Evolutionary conservation across 192 early-diverging fungal genomes (phyloP), one percentile per base, ranked within the genome.

Genomic region (Fimicolochytrium jonesii): DNA sequence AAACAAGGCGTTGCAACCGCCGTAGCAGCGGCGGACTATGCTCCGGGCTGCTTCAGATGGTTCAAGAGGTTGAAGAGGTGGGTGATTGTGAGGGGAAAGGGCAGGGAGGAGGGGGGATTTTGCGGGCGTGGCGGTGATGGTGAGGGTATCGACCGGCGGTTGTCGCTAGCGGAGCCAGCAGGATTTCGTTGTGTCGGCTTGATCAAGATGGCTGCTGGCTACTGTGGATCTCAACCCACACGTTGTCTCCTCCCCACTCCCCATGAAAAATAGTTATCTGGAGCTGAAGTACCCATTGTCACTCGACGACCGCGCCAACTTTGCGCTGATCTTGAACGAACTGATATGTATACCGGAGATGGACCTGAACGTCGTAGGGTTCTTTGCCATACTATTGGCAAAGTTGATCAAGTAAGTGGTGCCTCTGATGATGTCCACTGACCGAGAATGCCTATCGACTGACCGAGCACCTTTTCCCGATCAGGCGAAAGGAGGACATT

Each of bases 401-500:
- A 77, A 87, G 4, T 65, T 90, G 31, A 77, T 93, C 56, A 86
- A 79, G 89, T 90, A 83, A 31, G 79, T 61, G 10, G 15, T 5
- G 25, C 26, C 22, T 36, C 36, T 11, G 17, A 20, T 45, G 47
- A 13, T 13, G n/a, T n/a, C n/a, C n/a, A n/a, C n/a, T n/a, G n/a
- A n/a, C n/a, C n/a, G n/a, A n/a, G n/a, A n/a, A n/a, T n/a, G n/a
- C n/a, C n/a, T n/a, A n/a, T n/a, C n/a, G n/a, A n/a, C n/a, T n/a
- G n/a, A n/a, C n/a, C n/a, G n/a, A n/a, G n/a, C n/a, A n/a, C n/a
- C n/a, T n/a, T n/a, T n/a, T n/a, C n/a, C n/a, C n/a, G n/a, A n/a
- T n/a, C 56, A 88, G 86, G 71, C 86, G 87, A 65, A 80, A 88
- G 70, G 74, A 81, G 20, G 46, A 77, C 57, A 62, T 94, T 18